Evolutionary conservation across 202 grass and related monocot genomes (phyloP).

Genomic region (Setaria italica): DNA sequence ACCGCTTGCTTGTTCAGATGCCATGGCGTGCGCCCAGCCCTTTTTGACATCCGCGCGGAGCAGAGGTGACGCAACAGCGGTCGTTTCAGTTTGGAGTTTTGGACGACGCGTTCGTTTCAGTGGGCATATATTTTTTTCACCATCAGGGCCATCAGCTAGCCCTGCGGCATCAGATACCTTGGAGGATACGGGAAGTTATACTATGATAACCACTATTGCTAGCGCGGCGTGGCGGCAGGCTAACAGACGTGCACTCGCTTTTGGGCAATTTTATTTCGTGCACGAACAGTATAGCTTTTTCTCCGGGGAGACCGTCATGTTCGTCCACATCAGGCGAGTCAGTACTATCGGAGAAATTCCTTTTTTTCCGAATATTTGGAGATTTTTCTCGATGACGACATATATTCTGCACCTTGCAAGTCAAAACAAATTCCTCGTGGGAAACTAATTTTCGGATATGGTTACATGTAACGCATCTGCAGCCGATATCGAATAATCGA

Average conservation of each 20-base stretch:
- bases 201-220: background rate
- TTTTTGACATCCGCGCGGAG: slow-evolving; percentile 33
- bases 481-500: background rate
- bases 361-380: slow-evolving; percentile 41
- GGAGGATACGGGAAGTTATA: slow-evolving; percentile 42
- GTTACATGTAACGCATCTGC: background rate
- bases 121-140: slow-evolving; percentile 41
- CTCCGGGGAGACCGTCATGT: background rate
- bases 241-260: slow-evolving; percentile 17
- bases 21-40: slow-evolving; percentile 18
- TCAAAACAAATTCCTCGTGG: slow-evolving; percentile 3
- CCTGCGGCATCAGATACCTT: slow-evolving; percentile 53
- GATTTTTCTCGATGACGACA: slow-evolving; percentile 5
- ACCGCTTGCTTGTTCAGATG: slow-evolving; percentile 32
- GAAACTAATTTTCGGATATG: background rate
- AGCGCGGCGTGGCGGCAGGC: slow-evolving; percentile 21
- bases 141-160: slow-evolving; percentile 13
- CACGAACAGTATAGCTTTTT: slow-evolving; percentile 25
- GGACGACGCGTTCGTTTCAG: slow-evolving; percentile 3
- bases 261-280: slow-evolving; percentile 14
- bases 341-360: background rate
- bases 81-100: background rate
- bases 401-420: slow-evolving; percentile 17
- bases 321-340: slow-evolving; percentile 44
- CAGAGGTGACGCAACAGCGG: background rate